Conservation (phyloP, 331 rosid genomes). For the Spiraea crenata region DNA sequence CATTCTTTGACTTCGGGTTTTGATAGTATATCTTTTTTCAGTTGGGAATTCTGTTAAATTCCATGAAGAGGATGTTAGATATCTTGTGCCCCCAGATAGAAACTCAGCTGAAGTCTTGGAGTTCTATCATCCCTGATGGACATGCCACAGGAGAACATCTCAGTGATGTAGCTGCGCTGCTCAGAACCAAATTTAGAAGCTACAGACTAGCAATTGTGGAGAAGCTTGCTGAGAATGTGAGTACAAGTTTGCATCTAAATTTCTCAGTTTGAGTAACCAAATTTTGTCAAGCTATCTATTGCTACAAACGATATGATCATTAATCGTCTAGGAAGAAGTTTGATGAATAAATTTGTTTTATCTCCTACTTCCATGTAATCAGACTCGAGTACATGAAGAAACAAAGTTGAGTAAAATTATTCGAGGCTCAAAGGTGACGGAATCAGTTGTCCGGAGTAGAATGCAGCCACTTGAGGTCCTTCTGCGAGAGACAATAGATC, state of each 20-base stretch:
- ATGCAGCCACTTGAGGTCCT: slow-evolving; percentile 32
- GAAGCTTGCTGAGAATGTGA: slow-evolving; percentile 35
- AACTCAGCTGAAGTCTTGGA: slow-evolving; percentile 21
- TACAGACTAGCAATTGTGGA: slow-evolving; percentile 28
- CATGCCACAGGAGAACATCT: slow-evolving; percentile 22
- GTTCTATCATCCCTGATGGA: slow-evolving; percentile 24
- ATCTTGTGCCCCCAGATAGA: slow-evolving; percentile 32
- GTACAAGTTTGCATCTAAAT: not conserved
- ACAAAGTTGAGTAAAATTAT: slow-evolving; percentile 37
- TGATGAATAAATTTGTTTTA: not conserved
- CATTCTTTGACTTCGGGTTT: not conserved
- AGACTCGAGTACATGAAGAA: slow-evolving; percentile 22
- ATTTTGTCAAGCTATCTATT: not conserved
- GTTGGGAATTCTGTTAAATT: slow-evolving; percentile 36
- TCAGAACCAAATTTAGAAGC: slow-evolving; percentile 34
- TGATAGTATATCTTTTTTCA: not conserved
- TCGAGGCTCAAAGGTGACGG: slow-evolving; percentile 19
- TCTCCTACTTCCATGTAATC: slow-evolving; percentile 12
- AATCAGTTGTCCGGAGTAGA: slow-evolving; percentile 22
- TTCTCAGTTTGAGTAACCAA: not conserved
- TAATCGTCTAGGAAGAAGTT: not conserved
- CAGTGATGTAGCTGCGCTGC: slow-evolving; percentile 25
- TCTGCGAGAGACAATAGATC: slow-evolving; percentile 17
- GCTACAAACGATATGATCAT: not conserved
- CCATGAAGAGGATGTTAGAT: slow-evolving; percentile 32